Conservation (phyloP, 2,329 filamentous ascomycete species). For the Aspergillus tamarii region DNA sequence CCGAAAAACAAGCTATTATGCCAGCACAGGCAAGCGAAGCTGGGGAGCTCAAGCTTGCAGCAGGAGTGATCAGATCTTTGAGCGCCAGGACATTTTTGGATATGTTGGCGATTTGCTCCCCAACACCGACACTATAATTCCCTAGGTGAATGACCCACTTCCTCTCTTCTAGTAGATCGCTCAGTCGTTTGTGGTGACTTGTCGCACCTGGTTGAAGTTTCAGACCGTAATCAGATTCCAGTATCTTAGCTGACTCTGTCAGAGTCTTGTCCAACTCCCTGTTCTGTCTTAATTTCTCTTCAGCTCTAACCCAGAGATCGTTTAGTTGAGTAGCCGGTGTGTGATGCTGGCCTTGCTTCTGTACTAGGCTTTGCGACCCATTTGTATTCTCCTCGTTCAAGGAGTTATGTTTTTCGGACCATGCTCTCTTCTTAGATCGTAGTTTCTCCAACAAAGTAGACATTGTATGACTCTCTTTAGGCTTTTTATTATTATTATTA, state of each 20-base stretch:
- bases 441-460: not conserved
- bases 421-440: not conserved
- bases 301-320: not conserved
- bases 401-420: not conserved
- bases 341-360: not conserved
- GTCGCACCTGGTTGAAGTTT: not conserved
- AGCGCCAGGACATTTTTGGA: constrained; percentile 9
- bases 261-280: not conserved
- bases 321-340: not conserved
- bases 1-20: constrained; percentile 7
- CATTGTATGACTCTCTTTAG: not conserved
- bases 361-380: not conserved
- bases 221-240: not conserved
- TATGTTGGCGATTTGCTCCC: constrained; percentile 1
- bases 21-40: constrained; percentile 16
- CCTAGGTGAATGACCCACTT: constrained; percentile 8
- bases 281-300: not conserved
- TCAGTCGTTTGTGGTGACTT: not conserved
- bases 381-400: not conserved
- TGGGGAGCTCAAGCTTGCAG: constrained; percentile 12
- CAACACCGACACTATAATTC: not conserved
- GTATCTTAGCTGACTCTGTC: not conserved
- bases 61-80: constrained; percentile 14
- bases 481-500: not conserved
- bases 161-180: constrained; percentile 6